Base-by-base conservation (phyloP, 139 green algal species). In the Chlamydomonas eustigma region DNA sequence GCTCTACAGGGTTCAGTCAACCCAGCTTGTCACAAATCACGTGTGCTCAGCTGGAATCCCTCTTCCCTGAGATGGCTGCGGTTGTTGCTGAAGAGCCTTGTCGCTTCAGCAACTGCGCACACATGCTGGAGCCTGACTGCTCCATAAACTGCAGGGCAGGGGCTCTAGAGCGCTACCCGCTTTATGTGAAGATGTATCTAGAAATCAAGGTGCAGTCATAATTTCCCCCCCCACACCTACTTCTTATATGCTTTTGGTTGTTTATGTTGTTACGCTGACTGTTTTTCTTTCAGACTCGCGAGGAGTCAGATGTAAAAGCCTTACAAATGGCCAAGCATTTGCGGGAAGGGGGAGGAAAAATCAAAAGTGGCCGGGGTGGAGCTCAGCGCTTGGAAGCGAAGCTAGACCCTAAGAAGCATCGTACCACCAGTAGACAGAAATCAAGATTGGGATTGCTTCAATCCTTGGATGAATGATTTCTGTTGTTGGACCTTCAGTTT, bases 21-120 rank as follows among this genome's bases (percentile, higher is more conserved):
- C 51, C 72, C 44, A 70, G 37, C 36, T 36, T 75, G 25, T 58
- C 37, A 33, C 32, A 35, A n/a, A 72, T 78, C 34, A 18, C 36
- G 18, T 64, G 36, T 28, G 34, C 36, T 34, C 37, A 89, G 18
- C 81, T 94, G 44, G 75, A 58, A 4, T 12, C 50, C 1, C 73
- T 78, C 70, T 94, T 94, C 73, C 90, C 90, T 0, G 90, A 94
- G 77, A 76, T 93, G 1, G 1, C 24, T 0, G 44, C 51, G 4
- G 30, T 67, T 3, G 35, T 83, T 2, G 76, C 86, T 33, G 63
- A 33, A 34, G 4, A 0, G 50, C 30, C 68, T n/a, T 96, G 92
- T 81, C 78, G 85, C 33, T 98, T 97, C 85, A 66, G 39, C 58
- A 88, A 97, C 83, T 98, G 94, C 85, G 76, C 85, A 75, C 94